These are phyloP conservation scores for Malassezia obtusa DNA, from an alignment of 1,284 basidiomycete genomes.

Conservation along the genomic window DNA sequence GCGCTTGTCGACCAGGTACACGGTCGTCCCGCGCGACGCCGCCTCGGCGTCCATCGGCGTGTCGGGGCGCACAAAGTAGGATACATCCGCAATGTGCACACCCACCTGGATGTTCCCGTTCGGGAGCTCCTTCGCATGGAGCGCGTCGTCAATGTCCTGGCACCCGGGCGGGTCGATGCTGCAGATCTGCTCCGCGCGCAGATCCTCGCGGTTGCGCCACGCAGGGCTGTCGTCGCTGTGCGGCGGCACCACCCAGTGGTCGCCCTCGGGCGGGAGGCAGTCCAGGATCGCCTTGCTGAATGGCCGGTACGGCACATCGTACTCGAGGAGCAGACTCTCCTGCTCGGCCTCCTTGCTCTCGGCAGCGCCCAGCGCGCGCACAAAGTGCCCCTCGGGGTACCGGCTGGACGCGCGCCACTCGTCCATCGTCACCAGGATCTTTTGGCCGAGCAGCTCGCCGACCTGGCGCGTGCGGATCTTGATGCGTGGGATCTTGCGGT, in stretches of 20 bases:
- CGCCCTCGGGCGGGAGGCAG: conserved; percentile 81
- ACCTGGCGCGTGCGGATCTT: conserved; percentile 90
- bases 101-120: conserved; percentile 96
- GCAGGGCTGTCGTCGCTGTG: conserved; percentile 56
- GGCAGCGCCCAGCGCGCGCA: conserved; percentile 77
- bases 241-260: conserved; percentile 80
- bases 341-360: conserved; percentile 94
- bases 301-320: conserved; percentile 89
- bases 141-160: conserved; percentile 96
- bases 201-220: conserved; percentile 81
- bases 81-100: conserved; percentile 97
- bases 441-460: conserved; percentile 74
- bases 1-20: conserved; percentile 95
- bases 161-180: conserved; percentile 96
- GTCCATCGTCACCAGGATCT: conserved; percentile 92
- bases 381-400: conserved; percentile 96
- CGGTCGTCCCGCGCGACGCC: conserved; percentile 86
- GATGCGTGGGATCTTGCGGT: conserved; percentile 82
- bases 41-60: conserved; percentile 97
- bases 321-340: conserved; percentile 86
- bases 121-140: conserved; percentile 79
- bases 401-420: conserved; percentile 75
- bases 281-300: conserved; percentile 89
- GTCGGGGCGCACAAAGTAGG: conserved; percentile 85
- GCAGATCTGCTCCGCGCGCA: conserved; percentile 78